Base-by-base conservation (phyloP, 768 basidiomycete genomes). In the Hygrophoropsis aurantiaca region DNA sequence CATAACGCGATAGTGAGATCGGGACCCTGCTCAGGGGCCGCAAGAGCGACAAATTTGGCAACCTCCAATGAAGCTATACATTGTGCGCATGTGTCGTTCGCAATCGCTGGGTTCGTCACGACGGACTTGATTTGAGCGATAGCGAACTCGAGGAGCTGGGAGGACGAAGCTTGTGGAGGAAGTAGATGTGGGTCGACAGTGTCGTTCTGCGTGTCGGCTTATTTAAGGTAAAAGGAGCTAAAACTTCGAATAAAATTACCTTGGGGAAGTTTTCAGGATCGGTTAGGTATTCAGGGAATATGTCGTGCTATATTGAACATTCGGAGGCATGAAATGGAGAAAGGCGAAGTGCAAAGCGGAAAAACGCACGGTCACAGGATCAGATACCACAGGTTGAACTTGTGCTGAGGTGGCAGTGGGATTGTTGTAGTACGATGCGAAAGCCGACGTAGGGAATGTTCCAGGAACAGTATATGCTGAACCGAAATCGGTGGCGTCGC, bases 401-500 rank as follows among this genome's bases (percentile, higher is more conserved):
- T 88, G 86, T 1, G 72, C 79, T 19, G 78, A 77, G 3, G 85
- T 87, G 25, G 78, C 81, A 1, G 83, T 87, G 8, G 85, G 83
- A 52, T 75, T 64, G 58, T 87, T 87, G 69, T 80, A 85, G 61
- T 87, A 88, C 37, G 75, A 71, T 9, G 66, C 60, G 57, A 79
- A 87, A 19, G 74, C 65, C 2, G 81, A 75, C 3, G 83, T 83
- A 1, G 85, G 84, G 58, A 87, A 86, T 11, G 63, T 58, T 15
- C 83, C 84, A 13, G 81, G 78, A 5, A 70, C 84, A 3, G 81
- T 80, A 57, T 78, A 85, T 3, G 74, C 75, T 4, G 78, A 74
- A 9, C 13, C 7, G 64, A 73, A 45, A 21, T 36, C 42, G 21
- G 58, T 52, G 9, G 32, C 44, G 30, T 56, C n/a, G n/a, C n/a